Evolutionary conservation across 176 grass and related monocot genomes (phyloP).

Genomic region (Calamus simplicifolius): DNA sequence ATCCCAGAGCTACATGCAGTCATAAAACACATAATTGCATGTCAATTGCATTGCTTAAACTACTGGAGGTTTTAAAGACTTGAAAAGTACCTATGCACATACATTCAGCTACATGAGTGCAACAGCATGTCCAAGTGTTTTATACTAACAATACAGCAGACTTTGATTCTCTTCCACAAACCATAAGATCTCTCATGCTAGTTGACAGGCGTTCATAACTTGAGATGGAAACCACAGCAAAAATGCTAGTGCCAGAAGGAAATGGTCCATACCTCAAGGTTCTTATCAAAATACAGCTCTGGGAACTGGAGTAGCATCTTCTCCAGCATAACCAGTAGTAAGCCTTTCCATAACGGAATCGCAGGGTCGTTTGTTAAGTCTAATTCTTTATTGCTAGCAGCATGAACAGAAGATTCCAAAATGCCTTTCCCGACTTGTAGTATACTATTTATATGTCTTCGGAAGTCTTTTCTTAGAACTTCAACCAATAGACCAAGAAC

Average conservation of each 20-base stretch:
- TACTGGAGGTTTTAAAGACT: no score
- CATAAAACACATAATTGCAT: no score
- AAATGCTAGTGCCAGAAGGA: background rate
- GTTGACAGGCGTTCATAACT: background rate
- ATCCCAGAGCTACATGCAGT: no score
- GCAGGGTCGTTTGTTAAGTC: conserved; percentile 31
- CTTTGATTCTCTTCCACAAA: no score
- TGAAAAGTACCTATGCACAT: no score
- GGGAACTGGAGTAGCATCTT: conserved; percentile 52
- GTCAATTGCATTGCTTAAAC: no score
- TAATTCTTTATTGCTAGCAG: conserved; percentile 31
- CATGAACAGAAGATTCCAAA: conserved; percentile 52
- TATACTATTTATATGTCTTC: conserved; percentile 49
- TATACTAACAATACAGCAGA: no score
- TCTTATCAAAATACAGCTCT: conserved; percentile 63
- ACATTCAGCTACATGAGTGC: no score
- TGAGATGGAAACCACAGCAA: no score
- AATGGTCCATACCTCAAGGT: conserved; percentile 45
- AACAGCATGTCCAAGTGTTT: no score
- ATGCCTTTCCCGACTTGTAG: conserved; percentile 52
- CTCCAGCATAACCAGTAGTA: conserved; percentile 72
- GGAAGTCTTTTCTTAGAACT: conserved; percentile 33
- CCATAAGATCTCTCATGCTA: no score
- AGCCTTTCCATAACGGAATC: conserved; percentile 59
- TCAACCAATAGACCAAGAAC: conserved; percentile 75